Evolutionary conservation across 768 basidiomycete species (phyloP), one percentile per base, ranked within the genome.

Genomic region (Pleurotus ostreatus): DNA sequence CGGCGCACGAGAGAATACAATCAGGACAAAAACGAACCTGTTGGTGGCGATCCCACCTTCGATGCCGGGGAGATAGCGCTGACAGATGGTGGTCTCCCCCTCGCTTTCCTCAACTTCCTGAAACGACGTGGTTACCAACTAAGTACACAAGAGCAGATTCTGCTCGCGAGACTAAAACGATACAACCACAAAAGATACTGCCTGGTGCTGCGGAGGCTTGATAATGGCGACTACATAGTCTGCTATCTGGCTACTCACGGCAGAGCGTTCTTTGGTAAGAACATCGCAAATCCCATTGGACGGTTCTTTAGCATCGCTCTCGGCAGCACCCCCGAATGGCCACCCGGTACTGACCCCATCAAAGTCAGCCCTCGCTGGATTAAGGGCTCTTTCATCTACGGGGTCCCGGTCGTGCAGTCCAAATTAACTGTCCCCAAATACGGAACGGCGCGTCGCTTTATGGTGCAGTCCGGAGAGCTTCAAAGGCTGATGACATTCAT

Each of bases 171-270:
- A 30, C 6, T 18, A 40, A 6, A 20, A 15, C 38, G 51, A 12
- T 15, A 18, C 12, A 25, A 53, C 7, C 51, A 40, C 51, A 53
- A 53, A 23, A 37, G 74, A 39, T 71, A 60, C 54, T 76, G 74
- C 52, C 55, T 76, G n/a, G 65, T 76, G 48, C 65, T 74, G 22
- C 58, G 63, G 26, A 69, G 66, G 30, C 61, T 71, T 13, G 58
- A 58, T 18, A 61, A 56, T 9, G 61, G 66, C 12, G 47, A 48
- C 45, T 73, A 75, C 54, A 62, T 73, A 43, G 68, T 75, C 49
- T 76, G 72, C 56, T 66, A 68, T 45, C 59, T 74, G 57, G 68
- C 72, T 23, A 71, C 74, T 18, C 73, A 70, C 43, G 68, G 70
- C 4, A 59, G 65, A 4, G 66, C 66, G 5, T 66, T 57, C 40